A percentile compares a stretch with the other conserved stretches of the same genome.
phyloP scores from a whole-genome alignment of 192 early-diverging fungal species.

The Coemansia sp. region DNA sequence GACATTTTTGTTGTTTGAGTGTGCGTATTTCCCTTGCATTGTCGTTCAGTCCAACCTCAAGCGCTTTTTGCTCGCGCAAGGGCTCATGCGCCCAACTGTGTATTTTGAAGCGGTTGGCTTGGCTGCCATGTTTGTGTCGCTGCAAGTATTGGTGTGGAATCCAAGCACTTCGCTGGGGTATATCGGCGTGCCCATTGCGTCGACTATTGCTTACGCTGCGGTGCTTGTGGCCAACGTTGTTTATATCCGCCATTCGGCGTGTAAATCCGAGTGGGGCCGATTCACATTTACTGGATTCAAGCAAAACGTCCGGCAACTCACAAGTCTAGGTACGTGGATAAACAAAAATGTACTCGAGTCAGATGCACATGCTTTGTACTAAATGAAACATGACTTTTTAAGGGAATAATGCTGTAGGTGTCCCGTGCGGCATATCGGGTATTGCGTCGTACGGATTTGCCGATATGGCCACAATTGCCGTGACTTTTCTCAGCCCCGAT shows the following conservation, averaged over 20 bases:
- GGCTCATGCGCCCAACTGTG: conserved; percentile 83
- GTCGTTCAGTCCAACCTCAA: conserved; percentile 82
- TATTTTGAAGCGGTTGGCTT: conserved; percentile 70
- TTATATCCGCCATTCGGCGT: conserved; percentile 55
- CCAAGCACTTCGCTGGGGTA: conserved; percentile 59
- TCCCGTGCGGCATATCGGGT: conserved; percentile 48
- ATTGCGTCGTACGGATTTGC: conserved; percentile 57
- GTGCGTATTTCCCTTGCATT: conserved; percentile 74
- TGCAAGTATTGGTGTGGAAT: conserved; percentile 73
- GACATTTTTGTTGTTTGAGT: conserved; percentile 63
- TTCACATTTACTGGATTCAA: conserved; percentile 29
- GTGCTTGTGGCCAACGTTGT: conserved; percentile 58
- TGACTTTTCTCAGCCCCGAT: conserved; percentile 73
- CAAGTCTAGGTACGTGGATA: conserved; percentile 28
- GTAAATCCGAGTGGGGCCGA: conserved; percentile 41
- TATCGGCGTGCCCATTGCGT: conserved; percentile 70
- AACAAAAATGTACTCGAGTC: background rate
- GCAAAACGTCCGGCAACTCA: conserved; percentile 34
- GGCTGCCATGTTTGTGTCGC: conserved; percentile 69
- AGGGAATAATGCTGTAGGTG: conserved; percentile 15
- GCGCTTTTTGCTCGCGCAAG: conserved; percentile 84
- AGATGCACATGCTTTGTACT: background rate
- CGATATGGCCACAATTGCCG: conserved; percentile 71
- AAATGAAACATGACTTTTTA: conserved; percentile 7
- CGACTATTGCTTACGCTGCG: conserved; percentile 60